Evolutionary conservation across 768 basidiomycete genomes (phyloP).

Genomic region (Tylopilus subfusipes): DNA sequence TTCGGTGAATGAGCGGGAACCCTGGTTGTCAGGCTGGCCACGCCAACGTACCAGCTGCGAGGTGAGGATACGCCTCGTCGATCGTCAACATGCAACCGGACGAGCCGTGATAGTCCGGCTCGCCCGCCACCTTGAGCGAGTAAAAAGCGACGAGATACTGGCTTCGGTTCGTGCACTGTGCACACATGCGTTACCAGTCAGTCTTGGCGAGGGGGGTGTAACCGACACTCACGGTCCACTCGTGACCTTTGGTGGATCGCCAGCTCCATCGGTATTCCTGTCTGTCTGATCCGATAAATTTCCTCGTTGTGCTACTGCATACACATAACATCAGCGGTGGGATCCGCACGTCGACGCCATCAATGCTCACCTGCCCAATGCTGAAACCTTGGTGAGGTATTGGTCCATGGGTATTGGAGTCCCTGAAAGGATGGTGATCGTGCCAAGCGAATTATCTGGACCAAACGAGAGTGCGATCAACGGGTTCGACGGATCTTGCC

Average conservation of each 20-base stretch:
- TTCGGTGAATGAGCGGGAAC: constrained; percentile 9
- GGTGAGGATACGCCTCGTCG: constrained; percentile 54
- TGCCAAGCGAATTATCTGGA: constrained; percentile 46
- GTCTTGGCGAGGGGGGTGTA: neutral
- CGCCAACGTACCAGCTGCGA: constrained; percentile 49
- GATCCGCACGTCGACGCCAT: neutral
- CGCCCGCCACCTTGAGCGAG: constrained; percentile 50
- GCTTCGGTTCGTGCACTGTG: constrained; percentile 52
- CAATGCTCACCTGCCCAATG: constrained; percentile 41
- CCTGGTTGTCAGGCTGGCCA: constrained; percentile 5
- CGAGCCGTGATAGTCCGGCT: constrained; percentile 50
- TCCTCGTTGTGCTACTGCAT: constrained; percentile 43
- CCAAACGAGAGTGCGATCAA: constrained; percentile 52
- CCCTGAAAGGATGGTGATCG: constrained; percentile 42
- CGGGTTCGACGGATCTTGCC: constrained; percentile 33
- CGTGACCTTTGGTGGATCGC: constrained; percentile 45
- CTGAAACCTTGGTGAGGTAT: constrained; percentile 45
- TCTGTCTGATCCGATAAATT: constrained; percentile 57
- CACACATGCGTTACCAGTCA: neutral
- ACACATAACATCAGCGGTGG: constrained; percentile 2
- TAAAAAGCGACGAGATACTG: constrained; percentile 59
- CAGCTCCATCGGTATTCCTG: constrained; percentile 61
- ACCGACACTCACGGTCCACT: constrained; percentile 56
- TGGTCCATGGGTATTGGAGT: constrained; percentile 44
- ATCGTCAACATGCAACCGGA: constrained; percentile 63